phyloP scores from a whole-genome alignment of 2,329 filamentous ascomycete genomes.

The Orbilia javanica region DNA sequence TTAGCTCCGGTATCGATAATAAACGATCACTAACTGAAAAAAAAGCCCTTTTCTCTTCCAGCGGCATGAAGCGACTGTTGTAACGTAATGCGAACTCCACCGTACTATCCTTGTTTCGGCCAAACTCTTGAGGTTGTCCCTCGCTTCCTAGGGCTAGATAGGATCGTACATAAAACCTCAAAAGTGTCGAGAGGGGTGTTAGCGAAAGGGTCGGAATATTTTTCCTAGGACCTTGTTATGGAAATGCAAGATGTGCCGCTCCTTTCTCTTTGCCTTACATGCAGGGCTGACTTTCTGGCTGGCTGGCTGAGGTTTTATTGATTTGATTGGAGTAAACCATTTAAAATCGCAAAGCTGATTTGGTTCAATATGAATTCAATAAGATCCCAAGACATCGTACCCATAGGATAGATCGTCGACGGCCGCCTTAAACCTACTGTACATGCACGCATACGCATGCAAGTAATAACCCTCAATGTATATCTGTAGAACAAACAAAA shows the following conservation, averaged over 20 bases:
- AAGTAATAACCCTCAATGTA: neutral
- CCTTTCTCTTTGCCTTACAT: slow-evolving; percentile 4
- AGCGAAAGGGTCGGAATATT: slow-evolving; percentile 19
- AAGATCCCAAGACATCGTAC: neutral
- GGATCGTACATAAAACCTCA: slow-evolving; percentile 15
- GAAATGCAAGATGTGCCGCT: slow-evolving; percentile 14
- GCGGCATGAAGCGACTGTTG: slow-evolving; percentile 16
- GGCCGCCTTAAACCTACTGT: slow-evolving; percentile 4
- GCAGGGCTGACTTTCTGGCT: slow-evolving; percentile 6
- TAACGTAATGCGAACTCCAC: slow-evolving; percentile 19
- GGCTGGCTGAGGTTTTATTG: slow-evolving; percentile 17
- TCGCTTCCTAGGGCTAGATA: slow-evolving; percentile 20
- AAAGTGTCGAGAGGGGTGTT: neutral
- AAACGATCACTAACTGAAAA: neutral
- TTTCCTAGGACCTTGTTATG: slow-evolving; percentile 1
- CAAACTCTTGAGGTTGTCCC: neutral
- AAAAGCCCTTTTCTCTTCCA: neutral
- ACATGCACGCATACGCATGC: slow-evolving; percentile 12
- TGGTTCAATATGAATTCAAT: neutral
- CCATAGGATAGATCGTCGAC: slow-evolving; percentile 11
- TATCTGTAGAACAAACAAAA: too few relatives aligned
- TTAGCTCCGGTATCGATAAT: neutral
- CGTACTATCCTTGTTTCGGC: slow-evolving; percentile 7
- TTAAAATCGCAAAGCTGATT: neutral
- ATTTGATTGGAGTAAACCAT: neutral